These are phyloP conservation scores for Barbatosphaeria neglecta DNA, from an alignment of 495 filamentous ascomycete species.

Conservation along the genomic window DNA sequence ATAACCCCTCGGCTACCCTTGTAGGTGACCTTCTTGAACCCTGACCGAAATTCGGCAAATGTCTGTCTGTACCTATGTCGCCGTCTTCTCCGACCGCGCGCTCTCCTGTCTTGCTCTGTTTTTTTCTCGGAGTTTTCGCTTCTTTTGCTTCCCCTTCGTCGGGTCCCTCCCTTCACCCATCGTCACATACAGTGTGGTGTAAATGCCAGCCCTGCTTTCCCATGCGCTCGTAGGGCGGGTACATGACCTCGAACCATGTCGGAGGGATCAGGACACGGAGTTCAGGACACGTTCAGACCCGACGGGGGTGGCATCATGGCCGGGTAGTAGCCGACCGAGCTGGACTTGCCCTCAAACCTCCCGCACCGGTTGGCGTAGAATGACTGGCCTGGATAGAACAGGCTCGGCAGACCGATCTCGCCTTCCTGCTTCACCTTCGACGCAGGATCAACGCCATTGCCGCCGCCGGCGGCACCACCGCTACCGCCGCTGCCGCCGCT, in stretches of 20 bases:
- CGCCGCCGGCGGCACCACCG: conserved; percentile 9
- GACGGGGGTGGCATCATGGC: conserved; percentile 20
- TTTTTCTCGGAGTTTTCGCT: no score
- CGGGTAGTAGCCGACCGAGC: conserved; percentile 33
- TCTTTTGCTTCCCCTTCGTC: no score
- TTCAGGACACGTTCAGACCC: conserved; percentile 19
- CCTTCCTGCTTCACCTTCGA: conserved; percentile 33
- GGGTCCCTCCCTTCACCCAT: no score
- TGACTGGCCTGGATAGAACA: conserved; percentile 22
- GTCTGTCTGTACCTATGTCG: not conserved
- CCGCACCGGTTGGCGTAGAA: conserved; percentile 27
- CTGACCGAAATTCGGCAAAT: not conserved
- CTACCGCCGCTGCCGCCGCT: no score
- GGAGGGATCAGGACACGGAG: not conserved
- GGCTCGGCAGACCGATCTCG: conserved; percentile 27
- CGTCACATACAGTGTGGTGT: not conserved
- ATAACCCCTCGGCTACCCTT: not conserved
- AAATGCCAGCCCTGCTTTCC: no score
- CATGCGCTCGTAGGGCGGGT: not conserved
- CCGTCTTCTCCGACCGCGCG: no score
- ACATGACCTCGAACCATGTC: not conserved
- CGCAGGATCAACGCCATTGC: conserved; percentile 11
- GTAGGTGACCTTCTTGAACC: not conserved
- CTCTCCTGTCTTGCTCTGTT: not conserved
- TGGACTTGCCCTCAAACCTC: conserved; percentile 32